These are phyloP conservation scores for Pistacia atlantica DNA, from an alignment of 345 rosid genomes.

Conservation along the genomic window DNA sequence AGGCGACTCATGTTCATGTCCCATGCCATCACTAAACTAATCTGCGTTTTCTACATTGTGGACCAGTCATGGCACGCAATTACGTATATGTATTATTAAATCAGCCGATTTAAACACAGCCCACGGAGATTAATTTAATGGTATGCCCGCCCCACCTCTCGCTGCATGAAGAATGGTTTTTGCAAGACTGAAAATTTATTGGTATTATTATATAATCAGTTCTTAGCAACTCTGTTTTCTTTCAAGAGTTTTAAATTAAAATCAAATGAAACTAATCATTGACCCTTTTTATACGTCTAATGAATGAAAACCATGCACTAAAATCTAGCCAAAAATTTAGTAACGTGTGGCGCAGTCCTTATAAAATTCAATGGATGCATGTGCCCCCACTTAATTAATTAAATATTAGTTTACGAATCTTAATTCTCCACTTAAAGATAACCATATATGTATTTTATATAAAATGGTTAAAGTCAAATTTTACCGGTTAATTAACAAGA, in stretches of 20 bases:
- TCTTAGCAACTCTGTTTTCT: not conserved
- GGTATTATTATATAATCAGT: no score
- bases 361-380: not conserved
- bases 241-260: no score
- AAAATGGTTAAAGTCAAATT: constrained; percentile 1
- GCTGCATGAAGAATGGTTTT: no score
- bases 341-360: not conserved
- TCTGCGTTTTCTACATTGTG: not conserved
- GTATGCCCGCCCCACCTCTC: no score
- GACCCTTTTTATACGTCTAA: no score
- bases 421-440: no score
- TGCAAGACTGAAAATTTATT: no score
- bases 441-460: no score
- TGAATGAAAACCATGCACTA: not conserved
- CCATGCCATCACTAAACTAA: not conserved
- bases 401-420: not conserved
- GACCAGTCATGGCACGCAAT: not conserved
- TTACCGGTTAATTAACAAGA: not conserved
- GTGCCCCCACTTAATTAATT: not conserved
- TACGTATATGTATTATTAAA: not conserved
- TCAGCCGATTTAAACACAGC: no score
- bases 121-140: no score
- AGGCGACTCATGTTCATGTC: not conserved
- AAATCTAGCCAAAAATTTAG: not conserved
- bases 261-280: no score